These are phyloP conservation scores for Penicillium sp. DNA, from an alignment of 2,329 filamentous ascomycete species.

Conservation along the genomic window DNA sequence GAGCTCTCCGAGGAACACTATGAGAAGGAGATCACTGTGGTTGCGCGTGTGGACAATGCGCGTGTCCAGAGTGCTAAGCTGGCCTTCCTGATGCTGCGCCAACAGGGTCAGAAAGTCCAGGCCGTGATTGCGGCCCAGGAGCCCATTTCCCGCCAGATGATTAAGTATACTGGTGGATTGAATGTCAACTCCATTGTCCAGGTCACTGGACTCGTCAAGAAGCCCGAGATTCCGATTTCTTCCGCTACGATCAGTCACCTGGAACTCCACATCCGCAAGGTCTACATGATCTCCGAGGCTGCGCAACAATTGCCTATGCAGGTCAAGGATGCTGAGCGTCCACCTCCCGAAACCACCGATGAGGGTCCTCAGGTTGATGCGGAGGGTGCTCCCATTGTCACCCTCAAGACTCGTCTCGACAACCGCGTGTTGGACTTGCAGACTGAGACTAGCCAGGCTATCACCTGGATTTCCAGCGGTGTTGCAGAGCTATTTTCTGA, in stretches of 20 bases:
- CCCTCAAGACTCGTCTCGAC: conserved; percentile 77
- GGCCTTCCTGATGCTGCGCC: conserved; percentile 78
- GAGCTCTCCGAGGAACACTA: conserved; percentile 54
- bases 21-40: conserved; percentile 66
- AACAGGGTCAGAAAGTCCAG: conserved; percentile 75
- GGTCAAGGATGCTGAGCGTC: conserved; percentile 49
- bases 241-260: conserved; percentile 72
- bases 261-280: conserved; percentile 83
- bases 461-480: conserved; percentile 64
- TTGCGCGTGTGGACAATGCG: conserved; percentile 79
- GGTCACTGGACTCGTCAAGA: conserved; percentile 74
- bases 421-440: conserved; percentile 91
- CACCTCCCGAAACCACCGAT: conserved; percentile 41
- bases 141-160: conserved; percentile 75
- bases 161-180: conserved; percentile 76
- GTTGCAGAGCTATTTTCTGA: conserved; percentile 67
- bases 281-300: conserved; percentile 67
- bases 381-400: conserved; percentile 61
- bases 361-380: conserved; percentile 47
- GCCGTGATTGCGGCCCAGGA: conserved; percentile 63
- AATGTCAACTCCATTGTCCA: conserved; percentile 75
- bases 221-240: conserved; percentile 80
- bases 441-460: conserved; percentile 83
- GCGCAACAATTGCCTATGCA: conserved; percentile 57
- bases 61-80: conserved; percentile 86